Conservation (phyloP, 495 filamentous ascomycete species). For the Penicillium goetzii region DNA sequence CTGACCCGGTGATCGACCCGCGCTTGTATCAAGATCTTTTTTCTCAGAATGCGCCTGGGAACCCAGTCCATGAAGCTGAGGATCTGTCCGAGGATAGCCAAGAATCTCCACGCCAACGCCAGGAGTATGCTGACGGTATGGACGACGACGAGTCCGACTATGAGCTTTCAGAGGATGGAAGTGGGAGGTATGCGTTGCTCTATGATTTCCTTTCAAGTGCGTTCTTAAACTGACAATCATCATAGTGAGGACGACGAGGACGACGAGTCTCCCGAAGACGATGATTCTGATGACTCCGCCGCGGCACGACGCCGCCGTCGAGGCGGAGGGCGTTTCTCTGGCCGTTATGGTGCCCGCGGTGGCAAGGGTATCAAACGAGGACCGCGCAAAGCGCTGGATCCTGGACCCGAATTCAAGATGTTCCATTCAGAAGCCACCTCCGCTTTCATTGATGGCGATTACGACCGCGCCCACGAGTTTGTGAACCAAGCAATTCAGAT, state of each 20-base stretch:
- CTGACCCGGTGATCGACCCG: constrained; percentile 44
- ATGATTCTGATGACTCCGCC: constrained; percentile 25
- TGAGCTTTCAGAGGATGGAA: constrained; percentile 32
- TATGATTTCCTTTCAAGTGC: not conserved
- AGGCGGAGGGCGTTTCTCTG: constrained; percentile 46
- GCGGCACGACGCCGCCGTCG: constrained; percentile 38
- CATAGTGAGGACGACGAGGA: constrained; percentile 42
- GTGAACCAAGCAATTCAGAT: constrained; percentile 72
- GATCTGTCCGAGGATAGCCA: constrained; percentile 12
- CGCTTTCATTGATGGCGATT: constrained; percentile 68
- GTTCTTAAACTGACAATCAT: not conserved
- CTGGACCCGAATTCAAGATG: constrained; percentile 73
- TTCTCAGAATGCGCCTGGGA: constrained; percentile 21
- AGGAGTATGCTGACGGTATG: constrained; percentile 15
- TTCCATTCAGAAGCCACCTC: constrained; percentile 70
- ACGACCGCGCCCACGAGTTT: constrained; percentile 63
- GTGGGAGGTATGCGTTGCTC: constrained; percentile 39
- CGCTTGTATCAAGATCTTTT: constrained; percentile 42
- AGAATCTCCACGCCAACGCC: constrained; percentile 9
- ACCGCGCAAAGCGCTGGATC: constrained; percentile 72
- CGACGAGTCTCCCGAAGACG: constrained; percentile 39
- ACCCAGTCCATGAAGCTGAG: constrained; percentile 14
- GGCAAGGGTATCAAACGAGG: constrained; percentile 59
- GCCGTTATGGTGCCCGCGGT: constrained; percentile 50
- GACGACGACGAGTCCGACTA: constrained; percentile 34